Percentiles rank a stretch among this genome's conserved stretches.
Conservation (phyloP, 805 yeast species). For the Sugiyamaella lignohabitans region DNA sequence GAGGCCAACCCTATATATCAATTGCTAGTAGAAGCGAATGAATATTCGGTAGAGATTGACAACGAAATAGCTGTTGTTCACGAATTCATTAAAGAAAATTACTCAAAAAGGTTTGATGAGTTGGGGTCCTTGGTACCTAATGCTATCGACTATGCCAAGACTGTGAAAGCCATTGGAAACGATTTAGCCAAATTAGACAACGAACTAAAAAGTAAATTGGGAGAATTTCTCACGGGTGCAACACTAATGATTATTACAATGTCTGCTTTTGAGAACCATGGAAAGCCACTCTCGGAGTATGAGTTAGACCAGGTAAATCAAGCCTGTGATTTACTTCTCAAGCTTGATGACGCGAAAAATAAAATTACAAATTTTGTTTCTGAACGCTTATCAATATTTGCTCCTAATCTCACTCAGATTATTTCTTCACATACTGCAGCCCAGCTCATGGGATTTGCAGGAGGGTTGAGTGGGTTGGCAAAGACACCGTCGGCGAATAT, state of each 20-base stretch:
- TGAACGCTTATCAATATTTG: conserved; percentile 47
- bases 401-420: conserved; percentile 74
- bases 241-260: conserved; percentile 66
- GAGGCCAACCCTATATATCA: conserved; percentile 39
- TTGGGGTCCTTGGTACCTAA: conserved; percentile 54
- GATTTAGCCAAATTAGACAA: conserved; percentile 31
- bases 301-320: conserved; percentile 37
- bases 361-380: conserved; percentile 51
- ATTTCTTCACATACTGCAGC: conserved; percentile 71
- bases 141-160: conserved; percentile 54
- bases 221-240: conserved; percentile 48
- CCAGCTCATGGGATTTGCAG: conserved; percentile 59
- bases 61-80: conserved; percentile 48
- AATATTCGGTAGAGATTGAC: conserved; percentile 46
- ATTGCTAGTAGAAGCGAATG: conserved; percentile 51
- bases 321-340: conserved; percentile 44
- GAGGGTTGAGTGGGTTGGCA: conserved; percentile 62
- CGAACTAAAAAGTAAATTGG: conserved; percentile 22
- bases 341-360: conserved; percentile 39
- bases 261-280: conserved; percentile 53
- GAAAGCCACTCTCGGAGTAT: conserved; percentile 26
- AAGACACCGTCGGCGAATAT: conserved; percentile 76
- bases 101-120: conserved; percentile 63
- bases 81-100: conserved; percentile 45
- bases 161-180: conserved; percentile 47